phyloP scores from a whole-genome alignment of 2,329 filamentous ascomycete species.

The Pseudogymnoascus pannorum region DNA sequence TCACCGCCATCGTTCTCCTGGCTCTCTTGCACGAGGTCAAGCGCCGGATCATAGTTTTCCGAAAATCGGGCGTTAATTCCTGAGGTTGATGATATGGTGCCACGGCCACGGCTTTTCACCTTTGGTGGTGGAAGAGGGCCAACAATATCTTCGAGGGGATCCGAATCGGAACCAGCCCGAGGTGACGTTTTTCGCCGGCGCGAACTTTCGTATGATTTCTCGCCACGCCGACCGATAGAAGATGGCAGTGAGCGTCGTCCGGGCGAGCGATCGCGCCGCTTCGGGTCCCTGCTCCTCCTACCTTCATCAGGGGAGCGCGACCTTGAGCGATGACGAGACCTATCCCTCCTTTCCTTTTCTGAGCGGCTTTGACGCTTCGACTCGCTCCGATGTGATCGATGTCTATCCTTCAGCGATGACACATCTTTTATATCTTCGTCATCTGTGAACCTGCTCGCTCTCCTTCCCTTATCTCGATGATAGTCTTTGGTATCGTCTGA shows the following conservation, averaged over 20 bases:
- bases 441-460: background rate
- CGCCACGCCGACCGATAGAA: background rate
- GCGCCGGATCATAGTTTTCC: constrained; percentile 49
- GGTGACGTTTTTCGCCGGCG: background rate
- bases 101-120: constrained; percentile 58
- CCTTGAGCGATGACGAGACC: background rate
- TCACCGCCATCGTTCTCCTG: constrained; percentile 46
- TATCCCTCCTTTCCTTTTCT: background rate
- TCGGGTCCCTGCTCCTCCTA: constrained; percentile 1
- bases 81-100: constrained; percentile 51
- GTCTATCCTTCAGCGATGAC: background rate
- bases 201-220: background rate
- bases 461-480: background rate
- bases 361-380: background rate
- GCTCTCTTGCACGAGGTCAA: constrained; percentile 38
- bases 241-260: background rate
- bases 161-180: constrained; percentile 44
- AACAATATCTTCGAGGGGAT: constrained; percentile 68
- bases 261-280: background rate
- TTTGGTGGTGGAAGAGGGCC: constrained; percentile 58
- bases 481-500: background rate
- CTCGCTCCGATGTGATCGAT: background rate
- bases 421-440: background rate
- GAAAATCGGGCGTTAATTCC: constrained; percentile 79
- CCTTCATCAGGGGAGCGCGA: background rate